Conservation (phyloP, 1,284 basidiomycete species). For the Puccinia novopanici region DNA sequence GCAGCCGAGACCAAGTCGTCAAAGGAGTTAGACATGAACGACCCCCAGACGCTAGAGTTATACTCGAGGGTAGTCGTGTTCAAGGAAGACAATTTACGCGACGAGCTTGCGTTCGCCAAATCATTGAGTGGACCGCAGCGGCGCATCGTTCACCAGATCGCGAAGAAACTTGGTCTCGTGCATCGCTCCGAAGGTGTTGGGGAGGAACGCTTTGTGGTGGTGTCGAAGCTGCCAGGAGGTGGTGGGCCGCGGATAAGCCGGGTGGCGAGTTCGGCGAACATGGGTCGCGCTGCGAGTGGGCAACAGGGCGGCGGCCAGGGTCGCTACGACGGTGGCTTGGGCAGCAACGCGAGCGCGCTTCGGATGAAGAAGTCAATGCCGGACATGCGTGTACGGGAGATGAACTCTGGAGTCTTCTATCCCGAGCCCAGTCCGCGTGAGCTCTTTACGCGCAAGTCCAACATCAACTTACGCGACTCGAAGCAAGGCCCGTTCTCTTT, state of each 20-base stretch:
- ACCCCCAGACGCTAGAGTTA: slow-evolving; percentile 90
- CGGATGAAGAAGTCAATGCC: slow-evolving; percentile 92
- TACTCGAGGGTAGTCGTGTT: slow-evolving; percentile 95
- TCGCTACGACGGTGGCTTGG: neutral
- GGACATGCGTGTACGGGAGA: slow-evolving; percentile 58
- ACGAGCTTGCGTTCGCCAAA: slow-evolving; percentile 91
- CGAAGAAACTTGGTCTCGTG: slow-evolving; percentile 90
- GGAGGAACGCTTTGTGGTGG: slow-evolving; percentile 87
- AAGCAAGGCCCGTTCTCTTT: slow-evolving; percentile 1
- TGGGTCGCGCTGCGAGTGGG: slow-evolving; percentile 1
- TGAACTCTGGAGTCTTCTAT: slow-evolving; percentile 21
- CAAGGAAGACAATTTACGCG: slow-evolving; percentile 96
- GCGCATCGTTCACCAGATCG: slow-evolving; percentile 89
- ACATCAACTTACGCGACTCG: slow-evolving; percentile 16
- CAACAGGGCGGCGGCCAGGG: neutral
- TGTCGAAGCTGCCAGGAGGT: slow-evolving; percentile 66
- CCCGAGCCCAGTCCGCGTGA: slow-evolving; percentile 12
- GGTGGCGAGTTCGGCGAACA: slow-evolving; percentile 31
- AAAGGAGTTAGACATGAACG: slow-evolving; percentile 87
- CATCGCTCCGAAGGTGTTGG: slow-evolving; percentile 92
- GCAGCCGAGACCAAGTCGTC: slow-evolving; percentile 58
- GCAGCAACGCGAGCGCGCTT: slow-evolving; percentile 10
- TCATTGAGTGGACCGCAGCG: slow-evolving; percentile 81
- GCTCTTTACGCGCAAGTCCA: slow-evolving; percentile 23
- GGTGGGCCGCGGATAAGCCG: neutral